Percentiles rank a stretch among this genome's conserved stretches.
These are phyloP conservation scores for Podaxis sp. DNA, from an alignment of 768 basidiomycete genomes.

Conservation along the genomic window DNA sequence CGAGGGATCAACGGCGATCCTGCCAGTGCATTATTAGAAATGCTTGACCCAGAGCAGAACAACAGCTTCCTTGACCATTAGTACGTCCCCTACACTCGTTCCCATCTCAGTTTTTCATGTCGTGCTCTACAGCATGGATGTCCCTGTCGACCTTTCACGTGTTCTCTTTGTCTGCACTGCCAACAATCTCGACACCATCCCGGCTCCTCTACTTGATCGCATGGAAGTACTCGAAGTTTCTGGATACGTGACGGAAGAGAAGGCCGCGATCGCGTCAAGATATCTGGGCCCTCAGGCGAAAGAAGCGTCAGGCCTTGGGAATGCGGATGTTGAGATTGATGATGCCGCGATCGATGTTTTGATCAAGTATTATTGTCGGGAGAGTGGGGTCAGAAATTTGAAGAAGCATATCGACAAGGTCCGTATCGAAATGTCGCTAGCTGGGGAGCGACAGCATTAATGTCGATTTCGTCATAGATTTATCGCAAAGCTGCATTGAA, in stretches of 20 bases:
- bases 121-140: conserved; percentile 73
- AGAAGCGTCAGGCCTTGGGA: conserved; percentile 83
- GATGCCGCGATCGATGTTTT: conserved; percentile 77
- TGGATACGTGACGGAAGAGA: conserved; percentile 94
- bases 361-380: conserved; percentile 96
- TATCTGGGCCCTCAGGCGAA: conserved; percentile 94
- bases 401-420: conserved; percentile 99
- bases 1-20: conserved; percentile 91
- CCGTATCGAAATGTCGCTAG: neutral
- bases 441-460: neutral
- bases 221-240: conserved; percentile 97
- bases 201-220: conserved; percentile 88
- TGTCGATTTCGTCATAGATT: conserved; percentile 49
- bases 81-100: conserved; percentile 42
- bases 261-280: conserved; percentile 79
- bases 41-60: conserved; percentile 96
- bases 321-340: conserved; percentile 79
- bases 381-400: conserved; percentile 93
- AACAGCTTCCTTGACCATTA: conserved; percentile 94
- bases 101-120: neutral
- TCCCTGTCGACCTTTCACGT: conserved; percentile 92
- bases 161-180: conserved; percentile 99
- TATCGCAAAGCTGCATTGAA: conserved; percentile 95
- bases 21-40: conserved; percentile 85
- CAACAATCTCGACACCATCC: conserved; percentile 91